Evolutionary conservation across 257 asterid species (phyloP), one percentile per base, ranked within the genome.

Genomic region (Thymus quinquecostatus): DNA sequence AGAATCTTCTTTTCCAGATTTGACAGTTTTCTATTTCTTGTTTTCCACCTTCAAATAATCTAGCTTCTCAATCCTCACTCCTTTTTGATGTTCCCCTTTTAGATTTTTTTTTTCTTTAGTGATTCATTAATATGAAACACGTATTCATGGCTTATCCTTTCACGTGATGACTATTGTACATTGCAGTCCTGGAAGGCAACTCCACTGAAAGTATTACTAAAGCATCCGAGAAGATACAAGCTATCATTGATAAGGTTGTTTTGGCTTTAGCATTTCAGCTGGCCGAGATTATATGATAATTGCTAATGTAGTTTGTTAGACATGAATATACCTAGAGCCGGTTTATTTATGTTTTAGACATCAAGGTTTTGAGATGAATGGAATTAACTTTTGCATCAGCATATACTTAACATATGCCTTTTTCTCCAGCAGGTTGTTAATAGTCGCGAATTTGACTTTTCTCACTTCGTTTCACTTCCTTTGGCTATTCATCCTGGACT

Each of bases 401-500:
- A 38, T 54, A 40, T 72, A 49, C 36, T 64, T 61, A 27, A 54
- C 60, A 40, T 64, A 36, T 75, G 28, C 51, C 64, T 80, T 55
- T 63, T 67, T 58, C 68, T 75, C 76, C 77, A 64, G 79, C 96
- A 94, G 99, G 87, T 82, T 51, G 88, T 86, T 41, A 86, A 87
- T 74, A 87, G 98, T 83, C 87, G 86, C 74, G 77, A 69, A 57
- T 79, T 92, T 27, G 98, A 92, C 77, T 94, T 89, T 80, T 89
- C 99, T 74, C 98, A 94, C 93, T 94, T 94, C 68, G 87, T 94
- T 62, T 94, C 99, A 36, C 98, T 94, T 83, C 99, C 99, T 60
- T 78, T 94, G 90, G 97, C 99, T 66, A 73, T 83, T 72, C 86
- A 94, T 75, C 88, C 93, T 66, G 90, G 82, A 76, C 84, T 94